Evolutionary conservation across 139 green algal species (phyloP).

Genomic region (Astrephomene gubernaculifera): DNA sequence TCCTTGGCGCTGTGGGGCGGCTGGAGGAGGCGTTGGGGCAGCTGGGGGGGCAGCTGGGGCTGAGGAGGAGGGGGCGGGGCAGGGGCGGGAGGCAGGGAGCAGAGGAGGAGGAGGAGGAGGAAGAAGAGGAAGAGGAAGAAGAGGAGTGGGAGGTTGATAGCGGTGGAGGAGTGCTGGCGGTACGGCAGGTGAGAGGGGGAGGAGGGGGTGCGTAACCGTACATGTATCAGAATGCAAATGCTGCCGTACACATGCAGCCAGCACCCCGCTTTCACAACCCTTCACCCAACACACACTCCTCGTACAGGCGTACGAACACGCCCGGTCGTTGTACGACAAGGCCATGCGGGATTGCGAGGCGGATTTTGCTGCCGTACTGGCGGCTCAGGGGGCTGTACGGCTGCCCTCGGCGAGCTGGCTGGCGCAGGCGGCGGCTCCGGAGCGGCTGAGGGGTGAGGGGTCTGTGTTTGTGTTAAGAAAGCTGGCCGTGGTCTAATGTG

Average conservation of each 20-base stretch:
- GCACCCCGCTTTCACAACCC: too few species aligned
- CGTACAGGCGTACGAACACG: conserved; percentile 28
- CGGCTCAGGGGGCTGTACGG: background rate
- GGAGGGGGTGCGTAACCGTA: too few species aligned
- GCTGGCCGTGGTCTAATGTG: background rate
- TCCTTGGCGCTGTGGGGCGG: conserved; percentile 6
- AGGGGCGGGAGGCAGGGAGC: too few species aligned
- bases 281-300: background rate
- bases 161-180: too few species aligned
- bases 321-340: background rate
- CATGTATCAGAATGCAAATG: too few species aligned
- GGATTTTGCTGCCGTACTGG: conserved; percentile 31
- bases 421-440: background rate
- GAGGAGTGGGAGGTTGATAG: too few species aligned
- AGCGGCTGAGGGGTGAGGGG: background rate
- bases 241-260: too few species aligned
- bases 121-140: too few species aligned
- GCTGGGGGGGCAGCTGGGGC: conserved; percentile 1
- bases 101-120: too few species aligned
- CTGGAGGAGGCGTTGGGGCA: conserved; percentile 15
- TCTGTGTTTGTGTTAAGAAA: background rate
- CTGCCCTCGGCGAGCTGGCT: conserved; percentile 33
- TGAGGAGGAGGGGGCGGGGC: too few species aligned
- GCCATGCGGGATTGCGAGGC: conserved; percentile 51
- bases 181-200: too few species aligned